phyloP scores from a whole-genome alignment of 495 filamentous ascomycete species.

The Neurospora sp. region DNA sequence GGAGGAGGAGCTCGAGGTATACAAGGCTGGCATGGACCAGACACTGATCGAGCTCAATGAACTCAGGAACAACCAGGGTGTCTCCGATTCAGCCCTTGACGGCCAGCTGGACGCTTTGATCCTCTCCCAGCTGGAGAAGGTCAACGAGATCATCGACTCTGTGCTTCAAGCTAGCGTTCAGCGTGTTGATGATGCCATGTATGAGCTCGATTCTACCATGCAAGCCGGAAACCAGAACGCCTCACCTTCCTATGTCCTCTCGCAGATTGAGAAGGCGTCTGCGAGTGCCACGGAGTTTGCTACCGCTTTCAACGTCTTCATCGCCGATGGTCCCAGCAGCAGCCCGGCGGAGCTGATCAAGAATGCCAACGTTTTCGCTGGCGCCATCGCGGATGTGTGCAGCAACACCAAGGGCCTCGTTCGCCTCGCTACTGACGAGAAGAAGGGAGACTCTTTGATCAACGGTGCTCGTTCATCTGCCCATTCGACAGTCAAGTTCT shows the following conservation, averaged over 20 bases:
- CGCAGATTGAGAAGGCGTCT: slow-evolving; percentile 95
- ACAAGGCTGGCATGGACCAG: slow-evolving; percentile 95
- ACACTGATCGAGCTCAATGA: slow-evolving; percentile 85
- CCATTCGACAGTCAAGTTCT: slow-evolving; percentile 84
- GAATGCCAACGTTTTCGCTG: slow-evolving; percentile 79
- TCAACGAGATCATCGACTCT: slow-evolving; percentile 96
- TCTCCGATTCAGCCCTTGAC: slow-evolving; percentile 73
- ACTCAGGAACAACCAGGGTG: slow-evolving; percentile 56
- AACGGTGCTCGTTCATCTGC: slow-evolving; percentile 77
- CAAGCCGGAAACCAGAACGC: slow-evolving; percentile 98
- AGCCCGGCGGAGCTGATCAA: slow-evolving; percentile 87
- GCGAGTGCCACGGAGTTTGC: slow-evolving; percentile 91
- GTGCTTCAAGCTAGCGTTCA: slow-evolving; percentile 89
- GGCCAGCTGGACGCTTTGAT: slow-evolving; percentile 84
- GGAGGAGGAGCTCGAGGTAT: slow-evolving; percentile 94
- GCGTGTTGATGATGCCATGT: slow-evolving; percentile 91
- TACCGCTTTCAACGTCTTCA: slow-evolving; percentile 94
- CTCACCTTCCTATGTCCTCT: slow-evolving; percentile 88
- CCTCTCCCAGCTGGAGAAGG: slow-evolving; percentile 74
- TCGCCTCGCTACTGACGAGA: slow-evolving; percentile 89
- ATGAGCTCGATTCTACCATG: slow-evolving; percentile 95
- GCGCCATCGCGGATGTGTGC: slow-evolving; percentile 86
- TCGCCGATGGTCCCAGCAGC: slow-evolving; percentile 91
- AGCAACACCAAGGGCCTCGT: slow-evolving; percentile 94
- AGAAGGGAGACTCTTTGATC: slow-evolving; percentile 76